Base-by-base conservation (phyloP, 306 rosid genomes). In the Bauhinia variegata region DNA sequence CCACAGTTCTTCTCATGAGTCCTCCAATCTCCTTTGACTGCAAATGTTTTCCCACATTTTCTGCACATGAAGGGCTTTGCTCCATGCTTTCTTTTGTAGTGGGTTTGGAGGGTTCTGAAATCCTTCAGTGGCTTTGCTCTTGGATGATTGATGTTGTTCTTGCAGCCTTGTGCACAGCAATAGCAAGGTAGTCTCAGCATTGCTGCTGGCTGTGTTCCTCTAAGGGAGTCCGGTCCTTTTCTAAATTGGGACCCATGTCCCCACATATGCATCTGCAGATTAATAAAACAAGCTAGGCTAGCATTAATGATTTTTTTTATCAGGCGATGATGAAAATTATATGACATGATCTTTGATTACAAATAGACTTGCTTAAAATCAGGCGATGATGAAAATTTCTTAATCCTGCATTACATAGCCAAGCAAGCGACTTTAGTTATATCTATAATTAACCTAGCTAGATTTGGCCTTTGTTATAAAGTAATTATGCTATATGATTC, bases 1-100 rank as follows among this genome's bases (percentile, higher is more conserved):
- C 98, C 98, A 59, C 98, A 92, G 58, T 92, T 92, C 80, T 92
- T 92, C 74, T 92, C 98, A 30, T 92, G 98, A 36, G 98, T 92
- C 78, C 98, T 79, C 98, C 98, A 92, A 48, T 92, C 98, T 7
- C 98, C 96, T 81, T 92, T 92, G 0, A 92, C 96, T 0, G 98
- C 98, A 17, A 92, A 87, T 16, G 92, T 53, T 63, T 89, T 92
- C 37, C 84, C 95, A 75, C 98, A 93, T 76, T 89, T 89, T 47
- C 96, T 74, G 31, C 98, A 93, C 80, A 60, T 72, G 9, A 93
- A 93, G 4, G 96, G 96, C 73, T 89, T 93, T 3, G 87, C 71
- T 0, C 98, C 96, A 18, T 93, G 98, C 83, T 93, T 93, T 36
- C 98, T 85, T 36, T 93, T 93, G 91, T 89, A 93, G 66, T 93